Evolutionary conservation across 208 protist species (phyloP), one percentile per base, ranked within the genome.

Genomic region (Novymonas esmeraldas): DNA sequence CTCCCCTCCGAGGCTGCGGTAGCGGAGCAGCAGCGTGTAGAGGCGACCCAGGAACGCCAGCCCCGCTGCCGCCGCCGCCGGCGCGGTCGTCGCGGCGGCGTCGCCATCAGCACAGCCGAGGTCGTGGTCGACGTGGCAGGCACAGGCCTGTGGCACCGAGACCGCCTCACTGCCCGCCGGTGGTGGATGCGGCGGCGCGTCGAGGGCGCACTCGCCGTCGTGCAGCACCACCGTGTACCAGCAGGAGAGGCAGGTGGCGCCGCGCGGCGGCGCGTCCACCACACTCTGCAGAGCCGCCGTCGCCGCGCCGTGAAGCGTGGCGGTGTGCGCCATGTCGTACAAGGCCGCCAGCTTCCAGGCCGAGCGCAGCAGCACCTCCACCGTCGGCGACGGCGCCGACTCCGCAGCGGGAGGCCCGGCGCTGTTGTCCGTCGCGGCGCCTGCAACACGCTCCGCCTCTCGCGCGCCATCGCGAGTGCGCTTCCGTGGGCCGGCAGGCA

Each of bases 21-120:
- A 92, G 20, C 86, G 82, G 31, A 89, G 71, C 3, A 86, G 63
- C 64, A 89, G 71, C 3, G 68, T 76, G 59, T 83, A 83, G 39
- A 88, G 38, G 22, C 78, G 78, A 0, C 72, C 29, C 24, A 83
- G 70, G 39, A 92, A 92, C 29, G 44, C 39, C 7, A 42, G 36
- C 11, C 31, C 62, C 9, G 51, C 42, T 4, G 36, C 41, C 16
- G 57, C 46, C 1, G 57, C 46, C 1, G 22, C 42, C 20, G 26
- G 13, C 7, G 34, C 28, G 22, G 24, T 49, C 28, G 24, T 29
- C 11, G 42, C 18, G 9, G 26, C 13, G 28, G 18, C 18, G 31
- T 42, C 31, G 20, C 20, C 52, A 14, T 28, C 52, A 22, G n/a
- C 3, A 14, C 38, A 29, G 52, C 9, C 31, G 7, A 38, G 24